These are phyloP conservation scores for Escallonia rubra DNA, from an alignment of 129 eudicot species.

Conservation along the genomic window DNA sequence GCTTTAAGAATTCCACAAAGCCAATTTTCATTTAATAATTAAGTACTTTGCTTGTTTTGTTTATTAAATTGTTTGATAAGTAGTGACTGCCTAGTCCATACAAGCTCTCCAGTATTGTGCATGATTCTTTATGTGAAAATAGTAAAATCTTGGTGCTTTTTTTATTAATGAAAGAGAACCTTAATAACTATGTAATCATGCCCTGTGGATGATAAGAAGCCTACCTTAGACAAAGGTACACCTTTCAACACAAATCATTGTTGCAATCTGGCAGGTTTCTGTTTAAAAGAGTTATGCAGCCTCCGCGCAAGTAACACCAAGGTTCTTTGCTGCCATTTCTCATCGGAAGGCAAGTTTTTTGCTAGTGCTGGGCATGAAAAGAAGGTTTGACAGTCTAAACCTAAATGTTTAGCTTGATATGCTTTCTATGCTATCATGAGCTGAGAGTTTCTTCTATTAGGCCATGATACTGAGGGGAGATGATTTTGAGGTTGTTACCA, in stretches of 20 bases:
- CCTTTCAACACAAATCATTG: neutral
- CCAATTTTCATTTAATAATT: too few species aligned
- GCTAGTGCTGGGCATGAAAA: slow-evolving; percentile 31
- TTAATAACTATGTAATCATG: too few species aligned
- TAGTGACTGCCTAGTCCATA: too few species aligned
- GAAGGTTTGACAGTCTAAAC: slow-evolving; percentile 15
- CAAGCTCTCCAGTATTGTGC: too few species aligned
- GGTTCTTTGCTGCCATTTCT: slow-evolving; percentile 25
- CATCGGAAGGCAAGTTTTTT: slow-evolving; percentile 26
- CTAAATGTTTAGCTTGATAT: neutral
- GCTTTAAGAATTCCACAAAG: too few species aligned
- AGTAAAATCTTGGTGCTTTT: too few species aligned
- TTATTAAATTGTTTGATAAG: too few species aligned
- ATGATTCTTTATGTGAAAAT: too few species aligned
- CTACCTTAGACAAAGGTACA: neutral
- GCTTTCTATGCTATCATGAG: neutral
- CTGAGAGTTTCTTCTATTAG: slow-evolving; percentile 7
- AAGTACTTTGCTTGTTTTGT: too few species aligned
- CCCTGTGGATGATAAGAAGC: too few species aligned
- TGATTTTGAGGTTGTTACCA: neutral
- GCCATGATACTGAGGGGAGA: slow-evolving; percentile 14
- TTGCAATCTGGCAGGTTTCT: neutral
- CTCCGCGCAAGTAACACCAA: slow-evolving; percentile 15
- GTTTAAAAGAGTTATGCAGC: slow-evolving; percentile 13
- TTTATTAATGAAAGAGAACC: too few species aligned